Percentiles rank a stretch among this genome's conserved stretches.
Conservation (phyloP, 2,329 filamentous ascomycete genomes). For the Talaromyces sp. region DNA sequence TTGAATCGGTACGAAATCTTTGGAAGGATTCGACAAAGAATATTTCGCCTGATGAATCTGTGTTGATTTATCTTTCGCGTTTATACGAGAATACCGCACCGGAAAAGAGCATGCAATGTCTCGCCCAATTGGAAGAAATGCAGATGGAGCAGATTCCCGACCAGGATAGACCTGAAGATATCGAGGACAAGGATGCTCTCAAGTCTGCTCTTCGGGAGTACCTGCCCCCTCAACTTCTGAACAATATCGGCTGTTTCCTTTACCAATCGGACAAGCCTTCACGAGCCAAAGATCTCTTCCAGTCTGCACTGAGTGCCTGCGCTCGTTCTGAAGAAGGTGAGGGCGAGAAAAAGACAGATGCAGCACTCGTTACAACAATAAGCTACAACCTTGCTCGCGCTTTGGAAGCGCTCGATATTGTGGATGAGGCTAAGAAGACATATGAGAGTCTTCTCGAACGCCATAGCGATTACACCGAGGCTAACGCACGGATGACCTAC, state of each 20-base stretch:
- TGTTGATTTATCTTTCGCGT: constrained; percentile 84
- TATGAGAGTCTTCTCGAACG: constrained; percentile 81
- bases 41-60: constrained; percentile 71
- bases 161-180: constrained; percentile 58
- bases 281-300: constrained; percentile 78
- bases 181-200: constrained; percentile 54
- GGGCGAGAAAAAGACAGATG: constrained; percentile 74
- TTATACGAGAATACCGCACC: constrained; percentile 82
- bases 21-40: constrained; percentile 95
- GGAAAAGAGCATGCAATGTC: constrained; percentile 85
- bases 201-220: constrained; percentile 63
- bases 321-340: constrained; percentile 46
- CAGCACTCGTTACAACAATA: constrained; percentile 87
- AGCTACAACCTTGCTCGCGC: constrained; percentile 94
- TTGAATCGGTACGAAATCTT: constrained; percentile 76
- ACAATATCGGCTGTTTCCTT: constrained; percentile 96
- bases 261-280: constrained; percentile 80
- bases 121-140: constrained; percentile 86
- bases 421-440: constrained; percentile 77
- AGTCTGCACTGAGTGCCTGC: constrained; percentile 84
- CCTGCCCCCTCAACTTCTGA: constrained; percentile 82
- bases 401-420: constrained; percentile 77
- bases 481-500: constrained; percentile 80
- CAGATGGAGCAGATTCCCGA: constrained; percentile 73
- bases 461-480: constrained; percentile 89